Evolutionary conservation across 495 filamentous ascomycete genomes (phyloP).

Genomic region (Lasiosphaeria hispida): DNA sequence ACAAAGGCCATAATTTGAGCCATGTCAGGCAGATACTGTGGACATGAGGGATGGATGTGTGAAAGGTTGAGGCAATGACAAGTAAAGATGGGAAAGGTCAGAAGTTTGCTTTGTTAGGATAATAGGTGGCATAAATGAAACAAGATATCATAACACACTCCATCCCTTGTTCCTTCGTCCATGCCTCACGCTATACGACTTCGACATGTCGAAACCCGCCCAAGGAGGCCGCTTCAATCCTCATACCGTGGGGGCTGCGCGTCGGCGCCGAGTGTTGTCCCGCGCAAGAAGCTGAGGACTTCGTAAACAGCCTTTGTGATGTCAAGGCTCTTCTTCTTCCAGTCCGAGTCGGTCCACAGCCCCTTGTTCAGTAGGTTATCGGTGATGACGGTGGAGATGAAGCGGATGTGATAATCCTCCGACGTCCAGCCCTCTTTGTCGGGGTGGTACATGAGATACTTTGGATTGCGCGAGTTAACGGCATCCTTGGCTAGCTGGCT

Average conservation of each 20-base stretch:
- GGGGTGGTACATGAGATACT: slow-evolving; percentile 31
- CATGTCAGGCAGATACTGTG: no score
- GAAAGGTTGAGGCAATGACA: no score
- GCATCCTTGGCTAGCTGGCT: slow-evolving; percentile 25
- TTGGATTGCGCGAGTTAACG: slow-evolving; percentile 22
- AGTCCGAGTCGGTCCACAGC: slow-evolving; percentile 29
- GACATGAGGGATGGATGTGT: no score
- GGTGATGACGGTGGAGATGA: slow-evolving; percentile 27
- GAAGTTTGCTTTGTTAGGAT: no score
- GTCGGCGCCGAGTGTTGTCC: slow-evolving; percentile 4
- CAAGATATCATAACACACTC: no score
- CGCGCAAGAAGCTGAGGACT: slow-evolving; percentile 29
- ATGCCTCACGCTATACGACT: not conserved
- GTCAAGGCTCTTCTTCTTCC: slow-evolving; percentile 23
- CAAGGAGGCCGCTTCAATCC: slow-evolving; percentile 3
- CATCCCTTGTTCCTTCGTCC: not conserved
- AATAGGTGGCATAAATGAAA: no score
- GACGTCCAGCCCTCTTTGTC: slow-evolving; percentile 27
- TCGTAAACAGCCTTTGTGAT: slow-evolving; percentile 29
- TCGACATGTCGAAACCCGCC: not conserved
- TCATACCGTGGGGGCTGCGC: slow-evolving; percentile 22
- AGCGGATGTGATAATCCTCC: slow-evolving; percentile 34
- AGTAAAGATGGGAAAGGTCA: no score
- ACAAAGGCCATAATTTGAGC: no score
- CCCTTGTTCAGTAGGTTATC: slow-evolving; percentile 27